These are phyloP conservation scores for Xerocomellus chrysenteron DNA, from an alignment of 768 basidiomycete species.

Conservation along the genomic window DNA sequence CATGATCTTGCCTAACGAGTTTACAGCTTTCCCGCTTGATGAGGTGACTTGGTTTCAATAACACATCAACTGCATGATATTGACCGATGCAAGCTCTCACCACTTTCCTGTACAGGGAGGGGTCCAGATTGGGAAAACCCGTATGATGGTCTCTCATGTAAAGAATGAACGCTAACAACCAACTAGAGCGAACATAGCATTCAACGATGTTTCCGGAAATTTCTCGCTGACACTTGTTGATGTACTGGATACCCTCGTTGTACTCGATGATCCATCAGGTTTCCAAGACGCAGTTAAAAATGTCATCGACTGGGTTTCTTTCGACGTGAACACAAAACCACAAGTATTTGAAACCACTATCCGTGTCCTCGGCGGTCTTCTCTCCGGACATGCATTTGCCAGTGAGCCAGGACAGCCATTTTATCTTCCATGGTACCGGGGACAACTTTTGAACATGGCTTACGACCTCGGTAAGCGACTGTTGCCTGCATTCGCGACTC, in stretches of 20 bases:
- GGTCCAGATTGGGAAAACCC: constrained; percentile 86
- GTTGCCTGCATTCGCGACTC: constrained; percentile 87
- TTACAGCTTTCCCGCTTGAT: constrained; percentile 78
- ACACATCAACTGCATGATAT: constrained; percentile 1
- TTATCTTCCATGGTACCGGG: constrained; percentile 79
- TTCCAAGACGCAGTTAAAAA: constrained; percentile 85
- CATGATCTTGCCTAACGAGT: constrained; percentile 21
- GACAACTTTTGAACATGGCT: constrained; percentile 77
- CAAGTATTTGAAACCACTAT: constrained; percentile 99
- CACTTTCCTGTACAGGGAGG: constrained; percentile 80
- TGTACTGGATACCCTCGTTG: constrained; percentile 84
- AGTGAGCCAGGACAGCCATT: constrained; percentile 64
- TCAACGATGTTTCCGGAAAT: constrained; percentile 94
- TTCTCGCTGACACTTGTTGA: constrained; percentile 84
- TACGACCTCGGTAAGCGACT: constrained; percentile 84
- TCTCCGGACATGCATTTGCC: constrained; percentile 86
- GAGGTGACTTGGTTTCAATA: constrained; percentile 50
- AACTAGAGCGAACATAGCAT: constrained; percentile 62
- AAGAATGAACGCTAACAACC: constrained; percentile 12
- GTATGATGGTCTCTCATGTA: constrained; percentile 44
- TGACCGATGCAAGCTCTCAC: constrained; percentile 61
- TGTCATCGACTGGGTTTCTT: constrained; percentile 80
- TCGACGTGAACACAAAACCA: constrained; percentile 93
- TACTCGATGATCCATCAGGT: constrained; percentile 73
- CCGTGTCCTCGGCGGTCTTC: constrained; percentile 85